Evolutionary conservation across 176 grass and related monocot genomes (phyloP).

Genomic region (Hyparrhenia diplandra): DNA sequence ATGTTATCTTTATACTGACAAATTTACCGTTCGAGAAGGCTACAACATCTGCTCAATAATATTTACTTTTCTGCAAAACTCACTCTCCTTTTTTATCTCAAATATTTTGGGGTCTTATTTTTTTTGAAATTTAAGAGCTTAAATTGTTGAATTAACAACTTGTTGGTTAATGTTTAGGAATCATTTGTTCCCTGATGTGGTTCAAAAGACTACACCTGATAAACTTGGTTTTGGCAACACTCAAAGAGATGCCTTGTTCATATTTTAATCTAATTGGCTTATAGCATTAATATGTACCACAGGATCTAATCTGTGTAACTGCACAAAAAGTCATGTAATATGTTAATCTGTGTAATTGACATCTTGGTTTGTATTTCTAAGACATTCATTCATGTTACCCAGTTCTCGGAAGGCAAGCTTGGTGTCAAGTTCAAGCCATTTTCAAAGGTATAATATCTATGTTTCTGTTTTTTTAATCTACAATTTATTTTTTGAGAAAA

Average conservation of each 20-base stretch:
- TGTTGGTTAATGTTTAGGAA: neutral
- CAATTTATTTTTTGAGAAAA: neutral
- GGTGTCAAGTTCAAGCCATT: slow-evolving; percentile 90
- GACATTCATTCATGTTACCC: slow-evolving; percentile 10
- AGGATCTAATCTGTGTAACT: neutral
- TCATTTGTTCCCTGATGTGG: neutral
- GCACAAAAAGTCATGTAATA: neutral
- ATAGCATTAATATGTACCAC: too few relatives aligned
- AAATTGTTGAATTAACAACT: neutral
- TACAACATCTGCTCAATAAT: neutral
- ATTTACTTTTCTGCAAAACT: neutral
- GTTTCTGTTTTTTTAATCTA: slow-evolving; percentile 14
- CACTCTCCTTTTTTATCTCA: neutral
- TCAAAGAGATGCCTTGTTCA: too few relatives aligned
- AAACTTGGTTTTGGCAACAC: neutral
- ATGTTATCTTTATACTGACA: neutral
- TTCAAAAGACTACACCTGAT: neutral
- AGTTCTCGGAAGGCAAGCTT: slow-evolving; percentile 95
- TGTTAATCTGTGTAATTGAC: too few relatives aligned
- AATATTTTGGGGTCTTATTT: neutral
- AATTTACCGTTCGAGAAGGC: neutral
- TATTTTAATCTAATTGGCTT: too few relatives aligned
- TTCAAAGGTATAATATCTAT: slow-evolving; percentile 76
- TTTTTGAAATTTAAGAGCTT: neutral
- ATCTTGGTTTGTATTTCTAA: too few relatives aligned